Base-by-base conservation (phyloP, 2,329 filamentous ascomycete species). In the Apiospora phragmitis region DNA sequence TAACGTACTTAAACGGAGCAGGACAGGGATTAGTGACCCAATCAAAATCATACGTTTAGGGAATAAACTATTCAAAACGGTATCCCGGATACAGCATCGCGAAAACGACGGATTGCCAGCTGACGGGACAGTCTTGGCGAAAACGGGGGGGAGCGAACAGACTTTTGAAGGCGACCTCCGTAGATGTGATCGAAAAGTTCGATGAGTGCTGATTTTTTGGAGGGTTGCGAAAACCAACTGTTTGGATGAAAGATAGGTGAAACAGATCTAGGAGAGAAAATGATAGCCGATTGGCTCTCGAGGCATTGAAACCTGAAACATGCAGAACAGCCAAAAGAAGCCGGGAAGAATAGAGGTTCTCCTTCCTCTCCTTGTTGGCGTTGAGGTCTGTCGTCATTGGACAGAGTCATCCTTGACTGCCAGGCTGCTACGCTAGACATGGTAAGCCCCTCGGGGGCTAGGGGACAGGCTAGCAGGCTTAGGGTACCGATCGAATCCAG, bases 281-380 rank as follows among this genome's bases (percentile, higher is more conserved):
- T 18, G 29, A 5, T 18, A 67, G 32, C 42, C 65, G 42, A 67
- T 47, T 67, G 65, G 65, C 42, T 18, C 42, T 35, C 42, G n/a
- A n/a, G 42, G 42, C n/a, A 35, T 35, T 18, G 65, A 67, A 26
- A 47, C 65, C 65, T 67, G 65, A 67, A 67, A 67, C 65, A 67
- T 38, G 29, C 42, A 32, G 42, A 47, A 42, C 11, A 29, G 47
- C 24, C 47, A 41, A 41, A 12, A 12, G 9, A 9, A 8, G 38
- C n/a, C 21, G 18, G 43, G 14, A 24, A 26, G n/a, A 49, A 21
- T 24, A 24, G 11, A 24, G 45, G 26, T 3, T 8, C 45, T 11
- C 12, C 43, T 45, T 21, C 51, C 32, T 62, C 55, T 62, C 29
- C 51, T 59, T 35, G n/a, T 35, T 18, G 51, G 29, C 29, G 51